Conservation (phyloP, 495 filamentous ascomycete species). For the Trichoderma reesei region DNA sequence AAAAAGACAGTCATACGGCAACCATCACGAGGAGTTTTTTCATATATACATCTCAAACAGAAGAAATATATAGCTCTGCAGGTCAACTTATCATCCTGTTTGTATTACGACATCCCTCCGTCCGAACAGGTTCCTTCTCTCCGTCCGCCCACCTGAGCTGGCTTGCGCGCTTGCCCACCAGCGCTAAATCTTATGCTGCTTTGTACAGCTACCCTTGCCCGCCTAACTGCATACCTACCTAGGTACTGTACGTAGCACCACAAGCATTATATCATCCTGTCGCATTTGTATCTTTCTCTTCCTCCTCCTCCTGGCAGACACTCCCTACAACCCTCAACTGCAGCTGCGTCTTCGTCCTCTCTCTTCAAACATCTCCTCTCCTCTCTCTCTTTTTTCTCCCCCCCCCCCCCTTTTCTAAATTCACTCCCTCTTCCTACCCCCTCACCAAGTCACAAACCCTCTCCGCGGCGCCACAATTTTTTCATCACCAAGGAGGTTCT, state of each 20-base stretch:
- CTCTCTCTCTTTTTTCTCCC: not conserved
- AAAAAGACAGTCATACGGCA: no score
- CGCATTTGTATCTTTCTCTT: no score
- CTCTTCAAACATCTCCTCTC: not conserved
- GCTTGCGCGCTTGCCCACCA: no score
- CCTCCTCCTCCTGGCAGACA: not conserved
- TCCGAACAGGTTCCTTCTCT: not conserved
- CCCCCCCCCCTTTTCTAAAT: not conserved
- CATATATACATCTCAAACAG: no score
- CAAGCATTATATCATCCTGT: no score
- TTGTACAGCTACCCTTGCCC: no score
- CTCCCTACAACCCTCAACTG: not conserved
- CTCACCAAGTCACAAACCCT: not conserved
- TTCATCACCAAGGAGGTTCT: no score
- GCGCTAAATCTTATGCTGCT: no score
- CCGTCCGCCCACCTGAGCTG: not conserved
- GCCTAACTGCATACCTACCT: not conserved
- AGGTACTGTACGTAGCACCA: no score
- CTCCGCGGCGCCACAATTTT: slow-evolving; percentile 2
- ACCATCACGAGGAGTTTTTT: no score
- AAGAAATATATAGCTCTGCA: no score
- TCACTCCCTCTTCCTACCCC: not conserved
- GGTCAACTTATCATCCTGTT: not conserved
- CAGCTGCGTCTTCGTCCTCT: not conserved
- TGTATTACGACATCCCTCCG: not conserved